A percentile compares a stretch with the other conserved stretches of the same genome.
These are phyloP conservation scores for Yueomyces sinensis DNA, from an alignment of 805 yeast species.

Conservation along the genomic window DNA sequence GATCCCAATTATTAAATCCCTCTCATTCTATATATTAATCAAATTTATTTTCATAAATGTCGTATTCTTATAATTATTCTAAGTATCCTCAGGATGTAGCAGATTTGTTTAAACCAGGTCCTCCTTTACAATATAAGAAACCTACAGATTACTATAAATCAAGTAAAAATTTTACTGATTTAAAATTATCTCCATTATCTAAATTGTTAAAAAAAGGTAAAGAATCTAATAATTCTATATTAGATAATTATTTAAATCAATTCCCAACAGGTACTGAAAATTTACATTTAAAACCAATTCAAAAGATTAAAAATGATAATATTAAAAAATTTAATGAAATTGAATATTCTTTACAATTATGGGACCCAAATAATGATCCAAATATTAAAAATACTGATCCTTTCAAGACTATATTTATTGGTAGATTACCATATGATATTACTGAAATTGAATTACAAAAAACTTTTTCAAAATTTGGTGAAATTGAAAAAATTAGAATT, in stretches of 20 bases:
- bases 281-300: slow-evolving; percentile 17
- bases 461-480: slow-evolving; percentile 53
- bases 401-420: slow-evolving; percentile 62
- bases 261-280: slow-evolving; percentile 15
- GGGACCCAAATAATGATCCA: slow-evolving; percentile 49
- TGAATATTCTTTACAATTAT: slow-evolving; percentile 24
- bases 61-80: slow-evolving; percentile 6
- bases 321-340: slow-evolving; percentile 19
- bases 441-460: slow-evolving; percentile 58
- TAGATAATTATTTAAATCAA: slow-evolving; percentile 17
- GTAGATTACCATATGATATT: slow-evolving; percentile 50
- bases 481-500: slow-evolving; percentile 47
- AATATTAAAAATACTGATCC: slow-evolving; percentile 55
- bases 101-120: slow-evolving; percentile 35
- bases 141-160: slow-evolving; percentile 40
- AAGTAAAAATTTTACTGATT: slow-evolving; percentile 24
- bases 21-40: too few relatives aligned
- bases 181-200: slow-evolving; percentile 34
- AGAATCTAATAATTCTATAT: slow-evolving; percentile 1
- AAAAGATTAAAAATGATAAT: slow-evolving; percentile 8
- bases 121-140: slow-evolving; percentile 36
- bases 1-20: too few relatives aligned
- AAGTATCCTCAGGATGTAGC: slow-evolving; percentile 29
- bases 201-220: slow-evolving; percentile 6
- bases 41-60: neutral